Conservation (phyloP, 2,329 filamentous ascomycete genomes). For the Claviceps sp. region DNA sequence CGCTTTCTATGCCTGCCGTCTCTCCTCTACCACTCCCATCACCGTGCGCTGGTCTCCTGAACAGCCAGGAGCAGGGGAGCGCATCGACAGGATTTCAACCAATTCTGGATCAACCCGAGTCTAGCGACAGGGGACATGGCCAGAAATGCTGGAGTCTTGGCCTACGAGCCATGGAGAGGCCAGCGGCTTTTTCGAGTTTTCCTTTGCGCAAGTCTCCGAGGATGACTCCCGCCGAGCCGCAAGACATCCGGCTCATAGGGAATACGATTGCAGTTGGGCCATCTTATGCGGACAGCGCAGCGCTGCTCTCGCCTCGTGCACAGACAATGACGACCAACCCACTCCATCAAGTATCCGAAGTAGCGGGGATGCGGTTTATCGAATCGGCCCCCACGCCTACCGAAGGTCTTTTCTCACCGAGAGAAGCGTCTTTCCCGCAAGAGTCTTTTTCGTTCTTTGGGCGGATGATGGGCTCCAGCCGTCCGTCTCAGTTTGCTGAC, state of each 20-base stretch:
- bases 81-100: slow-evolving; percentile 23
- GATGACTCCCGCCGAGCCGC: slow-evolving; percentile 2
- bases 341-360: slow-evolving; percentile 34
- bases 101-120: slow-evolving; percentile 12
- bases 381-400: slow-evolving; percentile 38
- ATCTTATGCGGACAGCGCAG: slow-evolving; percentile 31
- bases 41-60: slow-evolving; percentile 5
- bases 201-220: slow-evolving; percentile 4
- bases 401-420: slow-evolving; percentile 40
- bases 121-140: slow-evolving; percentile 4
- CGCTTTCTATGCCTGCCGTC: neutral
- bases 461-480: slow-evolving; percentile 29
- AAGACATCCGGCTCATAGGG: slow-evolving; percentile 14
- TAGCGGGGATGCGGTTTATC: slow-evolving; percentile 37
- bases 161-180: slow-evolving; percentile 10
- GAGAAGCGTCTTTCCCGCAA: slow-evolving; percentile 37
- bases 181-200: slow-evolving; percentile 5
- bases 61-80: neutral
- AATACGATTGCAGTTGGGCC: slow-evolving; percentile 23
- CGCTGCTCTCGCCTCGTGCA: slow-evolving; percentile 56
- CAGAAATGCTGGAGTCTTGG: slow-evolving; percentile 24
- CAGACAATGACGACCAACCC: slow-evolving; percentile 62
- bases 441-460: slow-evolving; percentile 40
- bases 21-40: neutral
- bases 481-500: slow-evolving; percentile 41